These are phyloP conservation scores for Agaricales sp. DNA, from an alignment of 1,284 basidiomycete genomes.

Conservation along the genomic window DNA sequence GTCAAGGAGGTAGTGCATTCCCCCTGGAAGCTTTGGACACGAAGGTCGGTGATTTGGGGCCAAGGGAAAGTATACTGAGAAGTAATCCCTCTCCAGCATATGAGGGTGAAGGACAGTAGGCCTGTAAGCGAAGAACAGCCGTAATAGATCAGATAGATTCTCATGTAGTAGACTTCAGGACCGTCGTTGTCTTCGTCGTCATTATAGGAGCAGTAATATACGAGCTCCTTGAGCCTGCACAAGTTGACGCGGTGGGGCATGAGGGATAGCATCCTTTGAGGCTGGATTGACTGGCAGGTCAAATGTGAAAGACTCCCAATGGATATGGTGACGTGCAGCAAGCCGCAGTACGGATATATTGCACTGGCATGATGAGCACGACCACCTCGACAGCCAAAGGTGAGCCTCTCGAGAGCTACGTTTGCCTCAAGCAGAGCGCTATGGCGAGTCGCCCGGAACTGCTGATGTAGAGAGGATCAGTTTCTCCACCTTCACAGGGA, in stretches of 20 bases:
- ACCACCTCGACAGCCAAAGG: not conserved
- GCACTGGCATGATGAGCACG: not conserved
- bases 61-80: not conserved
- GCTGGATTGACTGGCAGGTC: no score
- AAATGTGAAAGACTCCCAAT: not conserved
- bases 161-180: no score
- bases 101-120: not conserved
- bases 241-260: not conserved
- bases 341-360: not conserved
- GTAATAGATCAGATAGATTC: not conserved
- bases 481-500: not conserved
- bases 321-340: not conserved
- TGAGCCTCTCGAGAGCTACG: not conserved
- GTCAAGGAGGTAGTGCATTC: not conserved
- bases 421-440: not conserved
- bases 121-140: not conserved
- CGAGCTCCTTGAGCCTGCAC: no score
- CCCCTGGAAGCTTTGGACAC: not conserved
- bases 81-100: not conserved
- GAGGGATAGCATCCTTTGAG: no score
- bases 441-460: not conserved
- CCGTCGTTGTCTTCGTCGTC: not conserved
- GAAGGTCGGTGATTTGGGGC: not conserved
- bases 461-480: not conserved
- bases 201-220: not conserved